Conservation (phyloP, 1,284 basidiomycete genomes). For the Mycosarcoma mackinlayi region DNA sequence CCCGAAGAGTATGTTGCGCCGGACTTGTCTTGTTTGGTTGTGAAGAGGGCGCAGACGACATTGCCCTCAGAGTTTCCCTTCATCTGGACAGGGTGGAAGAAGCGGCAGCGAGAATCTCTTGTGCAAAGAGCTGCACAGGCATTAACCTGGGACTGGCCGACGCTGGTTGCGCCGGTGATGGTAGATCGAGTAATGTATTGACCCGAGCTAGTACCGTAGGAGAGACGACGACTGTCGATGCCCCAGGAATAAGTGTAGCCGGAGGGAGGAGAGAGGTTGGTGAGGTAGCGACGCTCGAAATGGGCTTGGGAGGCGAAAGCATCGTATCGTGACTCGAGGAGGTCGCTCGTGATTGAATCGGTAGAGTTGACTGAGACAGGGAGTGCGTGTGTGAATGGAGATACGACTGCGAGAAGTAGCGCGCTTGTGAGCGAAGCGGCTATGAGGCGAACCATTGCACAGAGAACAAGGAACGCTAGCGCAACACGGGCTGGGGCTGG, state of each 20-base stretch:
- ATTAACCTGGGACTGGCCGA: slow-evolving; percentile 19
- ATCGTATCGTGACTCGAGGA: slow-evolving; percentile 15
- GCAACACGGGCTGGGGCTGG: background rate
- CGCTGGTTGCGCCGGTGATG: slow-evolving; percentile 9
- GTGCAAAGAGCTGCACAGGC: slow-evolving; percentile 14
- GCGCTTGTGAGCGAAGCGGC: slow-evolving; percentile 9
- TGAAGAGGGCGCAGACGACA: slow-evolving; percentile 37
- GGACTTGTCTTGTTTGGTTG: slow-evolving; percentile 14
- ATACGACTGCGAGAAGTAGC: slow-evolving; percentile 12
- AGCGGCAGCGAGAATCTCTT: slow-evolving; percentile 4
- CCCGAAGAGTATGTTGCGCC: slow-evolving; percentile 8
- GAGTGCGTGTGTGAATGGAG: slow-evolving; percentile 7
- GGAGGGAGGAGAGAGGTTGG: slow-evolving; percentile 8
- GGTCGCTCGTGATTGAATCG: slow-evolving; percentile 1
- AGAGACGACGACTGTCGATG: slow-evolving; percentile 17
- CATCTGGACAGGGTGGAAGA: slow-evolving; percentile 34
- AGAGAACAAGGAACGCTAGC: background rate
- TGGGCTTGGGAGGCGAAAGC: background rate
- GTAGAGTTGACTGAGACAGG: slow-evolving; percentile 14
- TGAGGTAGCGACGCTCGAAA: slow-evolving; percentile 12
- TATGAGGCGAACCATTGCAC: slow-evolving; percentile 15
- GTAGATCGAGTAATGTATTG: slow-evolving; percentile 23
- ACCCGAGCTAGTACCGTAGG: slow-evolving; percentile 17
- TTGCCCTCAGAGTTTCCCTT: slow-evolving; percentile 15
- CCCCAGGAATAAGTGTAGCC: slow-evolving; percentile 24